These are phyloP conservation scores for Cadophora luteo-olivacea DNA, from an alignment of 2,329 filamentous ascomycete genomes.

Conservation along the genomic window DNA sequence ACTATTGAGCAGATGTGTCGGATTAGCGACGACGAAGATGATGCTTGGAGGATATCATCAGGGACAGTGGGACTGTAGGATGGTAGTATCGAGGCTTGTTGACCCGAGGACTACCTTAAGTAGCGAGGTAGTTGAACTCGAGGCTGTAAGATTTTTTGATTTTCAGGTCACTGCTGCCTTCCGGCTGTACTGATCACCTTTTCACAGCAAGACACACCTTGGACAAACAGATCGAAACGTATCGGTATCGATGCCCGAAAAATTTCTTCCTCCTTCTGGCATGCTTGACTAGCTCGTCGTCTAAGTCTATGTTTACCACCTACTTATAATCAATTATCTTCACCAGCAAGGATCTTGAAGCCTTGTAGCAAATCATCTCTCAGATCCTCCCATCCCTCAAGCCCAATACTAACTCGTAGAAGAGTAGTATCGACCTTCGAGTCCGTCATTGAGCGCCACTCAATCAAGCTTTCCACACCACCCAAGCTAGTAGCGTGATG, in stretches of 20 bases:
- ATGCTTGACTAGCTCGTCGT: background rate
- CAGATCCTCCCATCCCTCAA: conserved; percentile 88
- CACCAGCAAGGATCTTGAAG: conserved; percentile 52
- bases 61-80: background rate
- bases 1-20: conserved; percentile 12
- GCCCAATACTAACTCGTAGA: conserved; percentile 82
- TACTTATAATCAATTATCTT: background rate
- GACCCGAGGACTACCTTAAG: no score
- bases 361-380: conserved; percentile 74
- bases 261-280: no score
- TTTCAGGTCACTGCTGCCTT: background rate
- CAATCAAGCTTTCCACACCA: conserved; percentile 93
- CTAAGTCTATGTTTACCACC: background rate
- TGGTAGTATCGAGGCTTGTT: background rate
- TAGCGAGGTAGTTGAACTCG: no score
- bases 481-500: conserved; percentile 95
- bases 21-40: background rate
- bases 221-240: no score
- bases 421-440: conserved; percentile 71
- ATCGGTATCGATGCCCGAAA: no score
- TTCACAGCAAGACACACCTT: no score
- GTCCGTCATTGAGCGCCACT: conserved; percentile 95
- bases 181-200: no score
- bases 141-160: background rate
- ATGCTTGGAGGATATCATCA: background rate